Evolutionary conservation across 1,284 basidiomycete species (phyloP), one percentile per base, ranked within the genome.

Genomic region (Sanguinoderma infundibulare): DNA sequence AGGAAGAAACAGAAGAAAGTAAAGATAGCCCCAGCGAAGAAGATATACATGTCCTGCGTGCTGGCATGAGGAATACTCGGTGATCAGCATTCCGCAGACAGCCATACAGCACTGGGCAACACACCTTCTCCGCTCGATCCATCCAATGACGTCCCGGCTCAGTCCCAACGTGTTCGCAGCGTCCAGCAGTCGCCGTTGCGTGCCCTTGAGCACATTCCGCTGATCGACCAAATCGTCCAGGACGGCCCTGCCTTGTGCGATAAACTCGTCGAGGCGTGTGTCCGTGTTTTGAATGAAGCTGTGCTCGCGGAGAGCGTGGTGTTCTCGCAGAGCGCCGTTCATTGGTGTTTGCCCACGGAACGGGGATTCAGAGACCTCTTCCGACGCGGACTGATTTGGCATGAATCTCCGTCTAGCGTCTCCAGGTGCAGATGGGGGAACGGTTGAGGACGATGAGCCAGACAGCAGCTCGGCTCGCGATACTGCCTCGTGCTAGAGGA

Each of bases 31-130:
- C 95, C 96, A 7, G 78, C 89, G 49, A 91, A 77, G 77, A 98
- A 95, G 67, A 98, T 96, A 68, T 94, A 96, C 80, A 90, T 94
- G 72, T 98, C 96, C 75, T 96, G 95, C 40, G 90, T 94, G 73
- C 94, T 96, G 72, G 15, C 34, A 10, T 49, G 3, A 20, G 4
- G 3, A 39, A 53, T 50, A 54, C 49, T 14, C 36, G 26, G 39
- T 17, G 34, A 35, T 40, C 28, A 49, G 7, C n/a, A 34, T 30
- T 12, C 7, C 20, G 53, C 30, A 3, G 17, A 17, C 26, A 8
- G 12, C 5, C 20, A 38, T 2, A 17, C 6, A 2, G n/a, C 4
- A 12, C 1, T 51, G 3, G n/a, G 12, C 17, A 5, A 74, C 79
- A 55, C 55, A 94, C 90, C 94, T 96, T 74, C 96, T 82, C 67